A percentile compares a stretch with the other conserved stretches of the same genome.
These are phyloP conservation scores for Globisporangium iwayamae DNA, from an alignment of 352 stramenopile genomes.

Conservation along the genomic window DNA sequence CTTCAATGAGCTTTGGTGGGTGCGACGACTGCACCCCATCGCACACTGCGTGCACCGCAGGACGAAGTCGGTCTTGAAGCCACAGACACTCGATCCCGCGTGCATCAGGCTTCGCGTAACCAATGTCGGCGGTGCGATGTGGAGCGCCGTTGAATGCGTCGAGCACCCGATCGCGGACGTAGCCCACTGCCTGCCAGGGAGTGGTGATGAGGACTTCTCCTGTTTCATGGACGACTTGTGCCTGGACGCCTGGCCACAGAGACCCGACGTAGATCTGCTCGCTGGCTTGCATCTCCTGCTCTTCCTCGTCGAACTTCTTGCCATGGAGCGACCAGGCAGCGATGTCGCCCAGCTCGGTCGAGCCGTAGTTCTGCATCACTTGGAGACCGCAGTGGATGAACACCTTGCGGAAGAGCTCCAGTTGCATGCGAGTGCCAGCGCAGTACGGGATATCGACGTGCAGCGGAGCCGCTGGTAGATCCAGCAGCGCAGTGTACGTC, in stretches of 20 bases:
- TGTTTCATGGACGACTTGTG: conserved; percentile 30
- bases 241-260: conserved; percentile 67
- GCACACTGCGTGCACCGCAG: conserved; percentile 29
- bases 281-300: conserved; percentile 34
- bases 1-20: conserved; percentile 39
- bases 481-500: conserved; percentile 69
- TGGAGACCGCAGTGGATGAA: conserved; percentile 50
- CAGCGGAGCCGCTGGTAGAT: conserved; percentile 43
- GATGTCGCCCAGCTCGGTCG: conserved; percentile 82
- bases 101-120: conserved; percentile 18
- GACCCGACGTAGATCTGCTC: conserved; percentile 54
- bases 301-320: conserved; percentile 37
- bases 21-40: conserved; percentile 25
- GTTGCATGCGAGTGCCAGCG: conserved; percentile 57
- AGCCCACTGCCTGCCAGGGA: conserved; percentile 77
- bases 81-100: conserved; percentile 45
- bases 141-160: conserved; percentile 32
- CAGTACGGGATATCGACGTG: conserved; percentile 71
- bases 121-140: conserved; percentile 63
- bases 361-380: conserved; percentile 86
- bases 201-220: conserved; percentile 73
- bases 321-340: conserved; percentile 59
- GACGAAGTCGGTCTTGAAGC: conserved; percentile 63
- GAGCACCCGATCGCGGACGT: conserved; percentile 53
- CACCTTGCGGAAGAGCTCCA: conserved; percentile 51